Evolutionary conservation across 23 red algal species (phyloP).

Genomic region (Gracilariopsis chorda): DNA sequence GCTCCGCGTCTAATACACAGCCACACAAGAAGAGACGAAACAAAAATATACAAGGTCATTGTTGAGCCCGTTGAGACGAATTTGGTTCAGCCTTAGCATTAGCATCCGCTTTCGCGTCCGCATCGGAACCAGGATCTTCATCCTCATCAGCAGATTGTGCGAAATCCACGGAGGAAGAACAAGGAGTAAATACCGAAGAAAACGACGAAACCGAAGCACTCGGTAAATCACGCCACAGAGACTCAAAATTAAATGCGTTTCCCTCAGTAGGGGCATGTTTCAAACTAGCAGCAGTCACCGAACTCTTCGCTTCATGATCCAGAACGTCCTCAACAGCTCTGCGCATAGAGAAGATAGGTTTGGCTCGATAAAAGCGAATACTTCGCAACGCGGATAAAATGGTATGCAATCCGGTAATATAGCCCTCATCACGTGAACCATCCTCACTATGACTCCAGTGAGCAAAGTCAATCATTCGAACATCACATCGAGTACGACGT

Average conservation of each 20-base stretch:
- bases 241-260: slow-evolving; percentile 9
- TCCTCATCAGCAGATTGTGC: too few species aligned
- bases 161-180: too few species aligned
- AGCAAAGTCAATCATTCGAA: slow-evolving; percentile 77
- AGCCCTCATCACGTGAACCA: slow-evolving; percentile 46
- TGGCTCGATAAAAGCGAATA: slow-evolving; percentile 40
- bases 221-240: background rate
- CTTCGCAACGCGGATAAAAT: slow-evolving; percentile 34
- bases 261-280: background rate
- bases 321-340: slow-evolving; percentile 25
- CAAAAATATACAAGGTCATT: too few species aligned
- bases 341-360: slow-evolving; percentile 54
- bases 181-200: too few species aligned
- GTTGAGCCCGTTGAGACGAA: too few species aligned
- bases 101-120: too few species aligned
- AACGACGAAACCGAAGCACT: background rate
- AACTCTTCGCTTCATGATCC: background rate
- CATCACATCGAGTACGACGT: slow-evolving; percentile 35
- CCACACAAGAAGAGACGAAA: too few species aligned
- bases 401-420: slow-evolving; percentile 48
- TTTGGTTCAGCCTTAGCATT: too few species aligned
- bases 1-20: too few species aligned
- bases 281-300: background rate
- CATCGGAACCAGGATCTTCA: too few species aligned
- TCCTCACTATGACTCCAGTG: slow-evolving; percentile 7